Percentiles rank a stretch among this genome's conserved stretches.
phyloP scores from a whole-genome alignment of 805 yeast genomes.

The Candida koratica region DNA sequence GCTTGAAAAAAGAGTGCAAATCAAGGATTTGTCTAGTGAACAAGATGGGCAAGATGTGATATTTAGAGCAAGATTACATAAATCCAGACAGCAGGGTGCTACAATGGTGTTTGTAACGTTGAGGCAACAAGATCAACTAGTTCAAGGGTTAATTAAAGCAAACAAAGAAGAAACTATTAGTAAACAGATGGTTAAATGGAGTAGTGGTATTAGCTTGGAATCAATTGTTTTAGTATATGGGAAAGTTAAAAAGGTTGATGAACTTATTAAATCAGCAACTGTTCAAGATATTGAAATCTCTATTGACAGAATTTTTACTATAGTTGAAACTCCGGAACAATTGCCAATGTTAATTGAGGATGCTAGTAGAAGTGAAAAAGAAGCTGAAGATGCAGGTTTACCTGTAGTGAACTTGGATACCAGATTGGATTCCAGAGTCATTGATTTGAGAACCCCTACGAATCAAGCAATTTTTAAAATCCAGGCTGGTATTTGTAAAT shows the following conservation, averaged over 20 bases:
- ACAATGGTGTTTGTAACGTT: slow-evolving; percentile 86
- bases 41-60: slow-evolving; percentile 73
- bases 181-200: slow-evolving; percentile 97
- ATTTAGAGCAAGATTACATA: slow-evolving; percentile 92
- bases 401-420: slow-evolving; percentile 97
- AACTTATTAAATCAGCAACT: slow-evolving; percentile 84
- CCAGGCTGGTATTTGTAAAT: slow-evolving; percentile 80
- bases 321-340: slow-evolving; percentile 86
- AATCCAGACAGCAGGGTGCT: slow-evolving; percentile 92
- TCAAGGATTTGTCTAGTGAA: slow-evolving; percentile 53
- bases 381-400: slow-evolving; percentile 85
- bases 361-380: slow-evolving; percentile 91
- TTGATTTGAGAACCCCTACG: slow-evolving; percentile 93
- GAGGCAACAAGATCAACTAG: slow-evolving; percentile 80
- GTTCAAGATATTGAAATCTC: slow-evolving; percentile 86
- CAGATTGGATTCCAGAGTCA: slow-evolving; percentile 89
- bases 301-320: slow-evolving; percentile 66
- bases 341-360: slow-evolving; percentile 95
- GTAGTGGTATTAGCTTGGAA: slow-evolving; percentile 79
- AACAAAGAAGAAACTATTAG: slow-evolving; percentile 71
- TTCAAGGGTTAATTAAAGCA: slow-evolving; percentile 82
- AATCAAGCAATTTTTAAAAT: slow-evolving; percentile 96
- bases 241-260: slow-evolving; percentile 75
- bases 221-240: slow-evolving; percentile 91
- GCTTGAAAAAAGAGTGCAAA: slow-evolving; percentile 58